Percentiles rank a stretch among this genome's conserved stretches.
Evolutionary conservation across 2,329 filamentous ascomycete species (phyloP).

Genomic region (Hymenoscyphus occultus): DNA sequence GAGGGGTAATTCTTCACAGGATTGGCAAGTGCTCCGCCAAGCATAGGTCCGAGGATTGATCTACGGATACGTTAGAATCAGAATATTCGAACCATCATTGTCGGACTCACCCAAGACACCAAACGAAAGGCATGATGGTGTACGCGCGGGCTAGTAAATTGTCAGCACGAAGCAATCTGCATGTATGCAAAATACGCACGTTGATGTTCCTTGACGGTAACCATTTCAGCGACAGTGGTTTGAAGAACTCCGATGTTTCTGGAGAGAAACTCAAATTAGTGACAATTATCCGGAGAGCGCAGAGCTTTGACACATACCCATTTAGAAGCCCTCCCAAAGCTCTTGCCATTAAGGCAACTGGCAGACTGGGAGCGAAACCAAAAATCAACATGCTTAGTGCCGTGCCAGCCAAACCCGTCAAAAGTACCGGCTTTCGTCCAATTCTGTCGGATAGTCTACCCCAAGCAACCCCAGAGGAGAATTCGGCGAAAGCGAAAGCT

Average conservation of each 20-base stretch:
- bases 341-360: conserved; percentile 79
- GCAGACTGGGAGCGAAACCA: conserved; percentile 80
- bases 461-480: conserved; percentile 89
- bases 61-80: conserved; percentile 40
- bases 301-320: conserved; percentile 56
- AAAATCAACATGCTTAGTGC: conserved; percentile 90
- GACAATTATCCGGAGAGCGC: background rate
- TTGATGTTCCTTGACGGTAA: conserved; percentile 91
- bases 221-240: conserved; percentile 90
- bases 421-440: conserved; percentile 86
- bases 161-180: conserved; percentile 32
- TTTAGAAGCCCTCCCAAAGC: conserved; percentile 89
- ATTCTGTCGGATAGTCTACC: conserved; percentile 87
- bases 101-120: conserved; percentile 79
- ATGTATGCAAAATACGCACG: conserved; percentile 53
- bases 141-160: conserved; percentile 72
- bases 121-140: conserved; percentile 96
- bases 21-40: conserved; percentile 85
- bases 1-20: conserved; percentile 79
- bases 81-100: background rate
- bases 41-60: conserved; percentile 87
- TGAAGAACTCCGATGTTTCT: conserved; percentile 94
- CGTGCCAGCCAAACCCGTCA: conserved; percentile 86
- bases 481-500: conserved; percentile 93
- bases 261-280: conserved; percentile 12